Percentiles rank a stretch among this genome's conserved stretches.
phyloP scores from a whole-genome alignment of 352 stramenopile genomes.

The Pythium plurisporium region DNA sequence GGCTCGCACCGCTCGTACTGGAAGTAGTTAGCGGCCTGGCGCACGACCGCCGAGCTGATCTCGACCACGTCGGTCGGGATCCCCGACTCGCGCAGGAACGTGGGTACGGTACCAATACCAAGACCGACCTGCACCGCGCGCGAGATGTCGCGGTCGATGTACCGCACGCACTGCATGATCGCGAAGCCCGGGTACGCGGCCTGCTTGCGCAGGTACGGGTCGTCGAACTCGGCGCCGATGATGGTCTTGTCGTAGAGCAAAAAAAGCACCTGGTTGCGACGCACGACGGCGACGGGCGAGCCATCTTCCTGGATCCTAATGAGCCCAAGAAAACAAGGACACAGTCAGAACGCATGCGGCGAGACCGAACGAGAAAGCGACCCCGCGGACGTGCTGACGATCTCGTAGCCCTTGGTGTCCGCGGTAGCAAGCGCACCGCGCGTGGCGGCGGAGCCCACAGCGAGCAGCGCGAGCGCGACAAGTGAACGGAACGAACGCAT shows the following conservation, averaged over 20 bases:
- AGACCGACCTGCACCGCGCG: constrained; percentile 60
- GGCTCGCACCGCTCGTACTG: constrained; percentile 58
- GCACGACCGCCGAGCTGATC: constrained; percentile 64
- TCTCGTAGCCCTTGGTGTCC: constrained; percentile 16
- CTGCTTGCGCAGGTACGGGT: constrained; percentile 49
- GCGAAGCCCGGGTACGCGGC: constrained; percentile 74
- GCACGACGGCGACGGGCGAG: constrained; percentile 58
- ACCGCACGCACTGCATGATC: constrained; percentile 73
- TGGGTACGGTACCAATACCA: constrained; percentile 66
- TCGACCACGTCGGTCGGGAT: constrained; percentile 77
- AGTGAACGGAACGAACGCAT: constrained; percentile 12
- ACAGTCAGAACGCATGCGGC: background rate
- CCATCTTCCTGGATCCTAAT: constrained; percentile 25
- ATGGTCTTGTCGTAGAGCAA: constrained; percentile 75
- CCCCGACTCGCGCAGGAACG: constrained; percentile 48
- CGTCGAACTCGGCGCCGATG: constrained; percentile 75
- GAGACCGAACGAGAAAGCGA: background rate
- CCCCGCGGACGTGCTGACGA: constrained; percentile 19
- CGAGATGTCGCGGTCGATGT: constrained; percentile 39
- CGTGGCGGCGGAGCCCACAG: background rate
- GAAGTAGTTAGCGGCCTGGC: constrained; percentile 62
- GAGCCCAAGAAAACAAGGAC: too few relatives aligned
- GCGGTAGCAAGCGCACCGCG: background rate
- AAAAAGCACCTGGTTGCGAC: constrained; percentile 45
- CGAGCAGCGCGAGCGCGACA: constrained; percentile 12